Percentiles rank a stretch among this genome's conserved stretches.
Evolutionary conservation across 495 filamentous ascomycete species (phyloP).

Genomic region (Penicillium daleae): DNA sequence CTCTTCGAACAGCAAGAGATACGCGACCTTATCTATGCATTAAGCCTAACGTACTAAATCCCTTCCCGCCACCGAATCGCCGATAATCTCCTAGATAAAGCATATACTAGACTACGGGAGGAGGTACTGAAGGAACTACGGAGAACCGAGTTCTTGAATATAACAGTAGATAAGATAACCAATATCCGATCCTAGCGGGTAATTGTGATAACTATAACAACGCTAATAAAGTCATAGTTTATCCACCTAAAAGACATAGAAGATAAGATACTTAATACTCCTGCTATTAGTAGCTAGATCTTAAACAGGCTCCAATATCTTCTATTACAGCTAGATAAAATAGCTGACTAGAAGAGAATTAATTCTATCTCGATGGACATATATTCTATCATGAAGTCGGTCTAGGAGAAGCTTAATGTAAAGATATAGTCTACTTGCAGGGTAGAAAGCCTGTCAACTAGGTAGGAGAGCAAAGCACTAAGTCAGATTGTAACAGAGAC

Average conservation of each 20-base stretch:
- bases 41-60: constrained; percentile 14
- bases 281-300: background rate
- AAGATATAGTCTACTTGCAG: too few relatives aligned
- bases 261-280: background rate
- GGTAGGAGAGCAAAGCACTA: too few relatives aligned
- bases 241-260: background rate
- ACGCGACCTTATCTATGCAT: constrained; percentile 9
- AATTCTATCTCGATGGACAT: background rate
- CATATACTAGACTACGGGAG: constrained; percentile 4
- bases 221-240: background rate
- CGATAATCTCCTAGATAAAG: constrained; percentile 12
- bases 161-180: background rate
- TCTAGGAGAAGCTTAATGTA: background rate
- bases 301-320: background rate
- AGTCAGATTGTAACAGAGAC: too few relatives aligned
- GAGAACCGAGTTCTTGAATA: background rate
- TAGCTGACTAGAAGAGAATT: background rate
- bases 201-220: background rate
- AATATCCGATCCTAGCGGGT: background rate
- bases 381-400: background rate
- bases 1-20: constrained; percentile 9
- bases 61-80: constrained; percentile 13
- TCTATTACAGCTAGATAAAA: background rate
- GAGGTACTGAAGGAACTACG: background rate
- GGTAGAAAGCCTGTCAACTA: too few relatives aligned